A percentile compares a stretch with the other conserved stretches of the same genome.
Conservation (phyloP, 2,329 filamentous ascomycete species). For the Aspergillus pseudoterreus region DNA sequence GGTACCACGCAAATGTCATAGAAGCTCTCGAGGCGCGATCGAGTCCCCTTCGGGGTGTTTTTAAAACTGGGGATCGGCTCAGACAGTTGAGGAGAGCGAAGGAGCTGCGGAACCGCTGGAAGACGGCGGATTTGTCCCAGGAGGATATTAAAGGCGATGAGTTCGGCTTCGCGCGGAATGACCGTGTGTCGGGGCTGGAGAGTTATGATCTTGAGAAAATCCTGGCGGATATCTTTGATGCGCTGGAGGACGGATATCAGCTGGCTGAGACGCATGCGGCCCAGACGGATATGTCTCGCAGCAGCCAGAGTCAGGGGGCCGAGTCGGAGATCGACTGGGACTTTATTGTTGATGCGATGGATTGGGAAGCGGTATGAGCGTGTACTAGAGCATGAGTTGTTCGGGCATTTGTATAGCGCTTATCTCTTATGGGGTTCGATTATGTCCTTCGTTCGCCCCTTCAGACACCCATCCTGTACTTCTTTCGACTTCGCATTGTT, state of each 20-base stretch:
- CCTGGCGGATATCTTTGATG: slow-evolving; percentile 54
- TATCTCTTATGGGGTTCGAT: too few relatives aligned
- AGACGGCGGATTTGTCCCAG: slow-evolving; percentile 55
- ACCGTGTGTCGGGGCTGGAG: slow-evolving; percentile 43
- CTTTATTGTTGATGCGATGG: slow-evolving; percentile 60
- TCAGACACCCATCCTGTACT: too few relatives aligned
- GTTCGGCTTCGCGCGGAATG: slow-evolving; percentile 17
- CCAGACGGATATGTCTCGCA: slow-evolving; percentile 19
- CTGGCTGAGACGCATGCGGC: slow-evolving; percentile 49
- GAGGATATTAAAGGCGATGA: slow-evolving; percentile 15
- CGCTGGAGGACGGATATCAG: slow-evolving; percentile 56
- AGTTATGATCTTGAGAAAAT: slow-evolving; percentile 62
- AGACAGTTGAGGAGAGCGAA: slow-evolving; percentile 63
- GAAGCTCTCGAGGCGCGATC: slow-evolving; percentile 54
- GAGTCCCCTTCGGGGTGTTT: slow-evolving; percentile 54
- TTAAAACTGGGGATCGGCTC: slow-evolving; percentile 55
- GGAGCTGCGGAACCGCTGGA: slow-evolving; percentile 69
- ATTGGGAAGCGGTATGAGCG: slow-evolving; percentile 47
- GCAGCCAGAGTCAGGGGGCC: slow-evolving; percentile 6
- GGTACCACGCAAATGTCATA: slow-evolving; percentile 68
- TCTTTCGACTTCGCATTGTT: too few relatives aligned
- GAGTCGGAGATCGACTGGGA: slow-evolving; percentile 48
- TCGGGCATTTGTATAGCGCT: too few relatives aligned
- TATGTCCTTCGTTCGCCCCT: too few relatives aligned
- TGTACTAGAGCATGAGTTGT: neutral